Base-by-base conservation (phyloP, 164 flowering plant genomes). In the Houttuynia cordata region DNA sequence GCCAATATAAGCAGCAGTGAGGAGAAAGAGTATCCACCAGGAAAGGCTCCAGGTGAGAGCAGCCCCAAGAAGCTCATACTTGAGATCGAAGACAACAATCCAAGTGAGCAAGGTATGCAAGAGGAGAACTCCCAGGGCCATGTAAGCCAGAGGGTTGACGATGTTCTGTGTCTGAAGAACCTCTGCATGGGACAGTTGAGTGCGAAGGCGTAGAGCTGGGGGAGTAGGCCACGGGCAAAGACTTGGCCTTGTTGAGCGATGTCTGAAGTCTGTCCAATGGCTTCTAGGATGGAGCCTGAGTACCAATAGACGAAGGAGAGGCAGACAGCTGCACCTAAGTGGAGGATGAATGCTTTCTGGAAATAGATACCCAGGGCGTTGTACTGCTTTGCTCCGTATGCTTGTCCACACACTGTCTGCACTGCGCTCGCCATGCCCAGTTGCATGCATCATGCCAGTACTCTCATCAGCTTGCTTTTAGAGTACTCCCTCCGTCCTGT, bases 341-440 rank as follows among this genome's bases (percentile, higher is more conserved):
- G 91, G 41, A 88, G 30, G 49, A 88, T 30, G 0, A 88, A 77
- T 51, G 91, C 88, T 66, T 86, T 78, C 65, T 85, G 96, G 75
- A 81, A 83, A 13, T 83, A 80, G 24, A 85, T 71, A 2, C 96
- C 91, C 74, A 88, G 70, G 34, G 81, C 61, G 10, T 72, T 39
- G 57, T 75, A 78, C 34, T 78, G 73, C 58, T 70, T 78, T 6
- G 91, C 91, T 1, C 96, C 96, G 51, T 79, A 83, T 10, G 96
- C 91, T 70, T 87, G 90, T 1, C 88, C 91, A 56, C 95, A 85
- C 0, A 87, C 82, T 0, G 95, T 87, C 56, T 87, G 91, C 51
- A 85, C 91, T 3, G n/a, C 96, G 67, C 91, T 85, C 0, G 96
- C 87, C 96, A 88, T 88, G 0, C 96, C 96, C 72, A 88, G 73